Evolutionary conservation across 1,284 basidiomycete species (phyloP), one percentile per base, ranked within the genome.

Genomic region (Neotropicomus parvogracilis): DNA sequence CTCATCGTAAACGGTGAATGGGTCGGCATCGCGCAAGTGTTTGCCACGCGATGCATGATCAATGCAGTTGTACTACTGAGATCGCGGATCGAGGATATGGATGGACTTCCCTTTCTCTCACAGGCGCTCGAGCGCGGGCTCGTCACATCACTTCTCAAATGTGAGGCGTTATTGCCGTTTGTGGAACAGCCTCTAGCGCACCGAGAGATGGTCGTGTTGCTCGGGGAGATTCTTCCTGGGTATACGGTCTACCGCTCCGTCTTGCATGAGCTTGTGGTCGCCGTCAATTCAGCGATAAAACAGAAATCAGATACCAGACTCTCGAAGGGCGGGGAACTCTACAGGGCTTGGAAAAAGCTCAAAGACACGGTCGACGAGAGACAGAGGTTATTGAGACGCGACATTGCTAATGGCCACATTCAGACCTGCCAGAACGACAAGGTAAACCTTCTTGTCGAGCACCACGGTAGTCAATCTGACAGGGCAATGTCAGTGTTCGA

Each of bases 191-290:
- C 48, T 0, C 19, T 24, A 0, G 54, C 59, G 11, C 36, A 35
- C 12, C 44, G 43, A 7, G 48, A 59, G 10, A 48, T 44, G 1
- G 39, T 33, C 21, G 6, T 50, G 1, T 39, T 63, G 11, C 49
- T 63, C 3, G 57, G 56, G 13, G 49, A 45, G 3, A 21, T 65
- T 27, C 46, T 63, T 17, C 49, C 53, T 3, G 57, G 49, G 6
- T 63, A 66, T 40, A 64, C 63, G 4, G 44, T 55, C n/a, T 63
- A 67, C 36, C 61, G 57, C 16, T 62, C 63, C n/a, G 29, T 62
- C 28, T 36, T 67, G 16, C 34, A 51, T 29, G 44, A 32, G 7
- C 35, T 64, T 16, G 29, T 35, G 12, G 21, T 36, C 14, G 50
- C 44, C 3, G 40, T 65, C 11, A 49, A 54, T 29, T 21, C 8